Percentiles rank a stretch among this genome's conserved stretches.
These are phyloP conservation scores for Taphrina wiesneri DNA, from an alignment of 1,139 yeast species.

Conservation along the genomic window DNA sequence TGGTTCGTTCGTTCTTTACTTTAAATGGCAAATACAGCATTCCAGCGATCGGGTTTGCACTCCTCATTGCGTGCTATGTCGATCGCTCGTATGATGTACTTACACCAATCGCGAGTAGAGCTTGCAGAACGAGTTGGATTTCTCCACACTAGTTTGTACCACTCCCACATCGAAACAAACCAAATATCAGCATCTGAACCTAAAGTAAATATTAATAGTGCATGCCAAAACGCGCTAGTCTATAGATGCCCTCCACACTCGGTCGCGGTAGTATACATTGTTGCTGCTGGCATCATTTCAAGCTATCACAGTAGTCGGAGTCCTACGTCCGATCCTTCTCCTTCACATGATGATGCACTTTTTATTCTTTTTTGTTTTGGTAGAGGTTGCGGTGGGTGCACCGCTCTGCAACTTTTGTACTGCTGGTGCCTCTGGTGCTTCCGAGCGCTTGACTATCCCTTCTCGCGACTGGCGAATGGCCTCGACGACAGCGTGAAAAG, in stretches of 20 bases:
- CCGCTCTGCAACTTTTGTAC: neutral
- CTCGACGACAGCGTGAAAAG: slow-evolving; percentile 77
- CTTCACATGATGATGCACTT: slow-evolving; percentile 29
- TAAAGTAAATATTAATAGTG: too few relatives aligned
- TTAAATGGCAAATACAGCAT: too few relatives aligned
- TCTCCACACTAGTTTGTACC: too few relatives aligned
- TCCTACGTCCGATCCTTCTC: neutral
- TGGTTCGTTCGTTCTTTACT: too few relatives aligned
- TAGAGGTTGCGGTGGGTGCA: neutral
- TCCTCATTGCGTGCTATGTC: neutral
- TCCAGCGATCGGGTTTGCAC: too few relatives aligned
- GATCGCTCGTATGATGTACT: neutral
- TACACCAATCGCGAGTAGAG: too few relatives aligned
- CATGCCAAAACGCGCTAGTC: neutral
- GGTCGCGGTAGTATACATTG: neutral
- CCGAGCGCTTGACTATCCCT: neutral
- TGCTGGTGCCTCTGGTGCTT: neutral
- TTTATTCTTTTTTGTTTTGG: slow-evolving; percentile 2
- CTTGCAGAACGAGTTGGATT: too few relatives aligned
- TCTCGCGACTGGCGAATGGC: slow-evolving; percentile 9
- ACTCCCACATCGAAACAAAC: too few relatives aligned
- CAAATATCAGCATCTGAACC: too few relatives aligned
- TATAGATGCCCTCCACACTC: neutral
- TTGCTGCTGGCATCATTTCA: too few relatives aligned
- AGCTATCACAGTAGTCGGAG: too few relatives aligned